Base-by-base conservation (phyloP, 192 early-diverging fungal genomes). In the Podila verticillata region DNA sequence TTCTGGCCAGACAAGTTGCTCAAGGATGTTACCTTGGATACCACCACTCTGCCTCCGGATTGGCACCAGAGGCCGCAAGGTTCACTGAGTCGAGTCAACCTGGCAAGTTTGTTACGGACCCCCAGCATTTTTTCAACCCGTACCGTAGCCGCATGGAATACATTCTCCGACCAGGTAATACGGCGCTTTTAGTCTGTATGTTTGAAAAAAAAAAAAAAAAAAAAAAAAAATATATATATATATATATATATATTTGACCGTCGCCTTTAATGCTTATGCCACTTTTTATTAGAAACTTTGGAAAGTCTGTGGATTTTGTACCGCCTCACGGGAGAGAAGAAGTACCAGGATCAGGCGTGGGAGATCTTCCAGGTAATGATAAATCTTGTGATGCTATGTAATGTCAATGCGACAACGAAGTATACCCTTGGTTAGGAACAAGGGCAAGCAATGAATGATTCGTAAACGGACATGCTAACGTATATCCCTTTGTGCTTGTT, bases 251-350 rank as follows among this genome's bases (percentile, higher is more conserved):
- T 22, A 17, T 22, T 62, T 32, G 7, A 26, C 15, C 13, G 28
- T 64, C 28, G 15, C 35, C 26, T 8, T 26, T n/a, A 44, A n/a
- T 10, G 15, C 44, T 34, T 32, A 29, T 24, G 17, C 28, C 49
- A 47, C 19, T 32, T 48, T 29, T 62, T 31, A 36, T 68, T 65
- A 84, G 93, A 94, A 87, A 89, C 91, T 1, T 63, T 94, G 30
- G 93, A 94, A 66, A 91, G 89, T 57, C 66, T 93, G 20, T 94
- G 91, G 74, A 87, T 89, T 68, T 86, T 93, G 82, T 93, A 92
- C 68, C 86, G 92, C 26, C 70, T 89, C n/a, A 94, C 93, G 6
- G 90, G 91, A 5, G 86, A 94, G 60, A 81, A 75, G 3, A 65
- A 67, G 26, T 93, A 94, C 48, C 88, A 88, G 51, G 91, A 92